Conservation (phyloP, 1,139 yeast species). For the Magnusiomyces tetraspermus region DNA sequence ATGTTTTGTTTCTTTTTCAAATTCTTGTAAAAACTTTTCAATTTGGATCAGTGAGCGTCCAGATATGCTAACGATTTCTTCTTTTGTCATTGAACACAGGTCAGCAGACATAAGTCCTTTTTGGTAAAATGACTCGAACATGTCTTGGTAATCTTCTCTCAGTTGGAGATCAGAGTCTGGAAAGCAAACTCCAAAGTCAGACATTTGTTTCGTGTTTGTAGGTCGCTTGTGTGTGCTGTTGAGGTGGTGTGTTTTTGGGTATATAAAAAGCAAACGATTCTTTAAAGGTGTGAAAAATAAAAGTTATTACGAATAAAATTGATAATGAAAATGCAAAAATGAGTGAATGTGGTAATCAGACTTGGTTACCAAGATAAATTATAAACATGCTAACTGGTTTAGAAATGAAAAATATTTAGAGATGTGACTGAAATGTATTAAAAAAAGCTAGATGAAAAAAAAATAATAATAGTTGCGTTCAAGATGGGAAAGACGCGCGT, state of each 20-base stretch:
- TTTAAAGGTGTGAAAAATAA: no score
- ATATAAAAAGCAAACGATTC: no score
- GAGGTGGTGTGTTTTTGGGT: no score
- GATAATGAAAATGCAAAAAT: conserved; percentile 46
- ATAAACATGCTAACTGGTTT: no score
- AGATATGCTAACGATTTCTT: conserved; percentile 38
- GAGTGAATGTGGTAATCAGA: conserved; percentile 21
- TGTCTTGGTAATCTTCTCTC: conserved; percentile 25
- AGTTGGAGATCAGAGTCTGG: conserved; percentile 11
- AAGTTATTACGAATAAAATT: not conserved
- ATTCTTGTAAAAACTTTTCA: conserved; percentile 33
- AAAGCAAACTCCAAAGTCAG: conserved; percentile 10
- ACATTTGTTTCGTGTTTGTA: no score
- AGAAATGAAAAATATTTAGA: no score
- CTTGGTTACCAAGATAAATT: no score
- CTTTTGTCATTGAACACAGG: conserved; percentile 33
- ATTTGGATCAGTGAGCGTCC: conserved; percentile 44
- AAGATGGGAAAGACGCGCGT: no score
- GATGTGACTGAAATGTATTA: no score
- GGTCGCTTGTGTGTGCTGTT: no score
- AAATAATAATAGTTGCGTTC: no score
- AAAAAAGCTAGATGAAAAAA: no score
- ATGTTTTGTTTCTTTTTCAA: conserved; percentile 11
- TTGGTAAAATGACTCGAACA: conserved; percentile 22
- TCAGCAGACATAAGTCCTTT: conserved; percentile 36